Evolutionary conservation across 2,329 filamentous ascomycete species (phyloP).

Genomic region (Diaporthe vaccinii): DNA sequence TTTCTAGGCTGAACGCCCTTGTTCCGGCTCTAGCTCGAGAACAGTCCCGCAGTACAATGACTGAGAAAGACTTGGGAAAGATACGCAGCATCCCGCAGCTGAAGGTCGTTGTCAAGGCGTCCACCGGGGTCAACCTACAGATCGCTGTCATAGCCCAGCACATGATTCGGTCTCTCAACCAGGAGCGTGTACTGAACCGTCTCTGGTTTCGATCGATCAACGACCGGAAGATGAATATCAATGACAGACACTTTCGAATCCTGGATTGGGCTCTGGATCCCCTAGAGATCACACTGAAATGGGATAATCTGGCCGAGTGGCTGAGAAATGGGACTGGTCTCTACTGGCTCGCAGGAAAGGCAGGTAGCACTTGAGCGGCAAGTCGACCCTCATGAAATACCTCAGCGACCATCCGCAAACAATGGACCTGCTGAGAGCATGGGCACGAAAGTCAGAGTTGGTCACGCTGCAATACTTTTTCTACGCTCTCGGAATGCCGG

Average conservation of each 20-base stretch:
- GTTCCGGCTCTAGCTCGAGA: neutral
- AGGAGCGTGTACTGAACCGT: neutral
- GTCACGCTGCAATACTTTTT: conserved; percentile 1
- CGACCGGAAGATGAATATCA: neutral
- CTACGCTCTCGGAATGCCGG: neutral
- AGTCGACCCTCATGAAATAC: conserved; percentile 28
- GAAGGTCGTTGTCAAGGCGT: neutral
- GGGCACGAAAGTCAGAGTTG: neutral
- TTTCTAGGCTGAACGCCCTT: neutral
- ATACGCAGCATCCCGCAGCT: neutral
- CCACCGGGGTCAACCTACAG: neutral
- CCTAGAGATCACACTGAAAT: neutral
- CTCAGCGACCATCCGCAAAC: neutral
- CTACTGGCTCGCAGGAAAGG: conserved; percentile 17
- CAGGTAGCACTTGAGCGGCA: conserved; percentile 25
- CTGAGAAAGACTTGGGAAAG: neutral
- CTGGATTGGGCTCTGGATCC: neutral
- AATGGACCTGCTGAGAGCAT: neutral
- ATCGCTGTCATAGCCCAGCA: neutral
- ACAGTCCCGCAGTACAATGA: neutral
- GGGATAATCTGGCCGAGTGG: conserved; percentile 8
- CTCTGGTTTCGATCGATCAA: neutral
- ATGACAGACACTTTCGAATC: neutral
- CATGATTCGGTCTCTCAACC: neutral
- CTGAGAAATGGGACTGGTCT: neutral